Base-by-base conservation (phyloP, 1,139 yeast species). In the Kurtzmaniella quercitrusa region DNA sequence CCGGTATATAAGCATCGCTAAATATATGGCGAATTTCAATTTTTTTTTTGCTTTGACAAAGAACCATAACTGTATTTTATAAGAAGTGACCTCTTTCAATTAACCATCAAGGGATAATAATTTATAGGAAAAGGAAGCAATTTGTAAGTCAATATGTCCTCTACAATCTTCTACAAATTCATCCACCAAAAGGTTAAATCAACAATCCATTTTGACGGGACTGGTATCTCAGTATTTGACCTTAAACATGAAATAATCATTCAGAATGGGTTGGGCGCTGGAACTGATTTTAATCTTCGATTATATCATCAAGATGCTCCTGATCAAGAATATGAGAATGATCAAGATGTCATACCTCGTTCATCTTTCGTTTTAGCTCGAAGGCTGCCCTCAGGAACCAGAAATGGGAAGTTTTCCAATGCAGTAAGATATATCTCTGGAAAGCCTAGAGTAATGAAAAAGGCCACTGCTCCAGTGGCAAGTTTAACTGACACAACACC, bases 181-280 rank as follows among this genome's bases (percentile, higher is more conserved):
- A 71, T 82, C 50, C 94, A 96, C 38, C 97, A 91, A 61, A 85
- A 82, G 61, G 82, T 79, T 43, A 83, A 87, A 40, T 81, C 88
- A 1, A 79, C 95, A 39, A 81, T 93, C 39, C 79, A 85, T 43
- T 94, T 93, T 60, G 98, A 94, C 63, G 98, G 98, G 25, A 91
- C 98, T 0, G 97, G 98, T 29, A 81, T 94, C 44, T 87, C 95
- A 10, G 96, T 91, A 11, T 93, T 91, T 67, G 98, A 93, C 60
- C 70, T 93, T 50, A 94, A 94, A 65, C 81, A 93, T 51, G 98
- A 93, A 56, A 90, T 93, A 46, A 85, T 94, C 41, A 63, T 75
- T 25, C 89, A 84, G 41, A 93, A 91, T 64, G 87, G 82, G 55
- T 69, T 93, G 18, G 91, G 93, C 3, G 82, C 83, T 46, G 95